phyloP scores from a whole-genome alignment of 2,329 filamentous ascomycete species.

The Fusarium austroafricanum region DNA sequence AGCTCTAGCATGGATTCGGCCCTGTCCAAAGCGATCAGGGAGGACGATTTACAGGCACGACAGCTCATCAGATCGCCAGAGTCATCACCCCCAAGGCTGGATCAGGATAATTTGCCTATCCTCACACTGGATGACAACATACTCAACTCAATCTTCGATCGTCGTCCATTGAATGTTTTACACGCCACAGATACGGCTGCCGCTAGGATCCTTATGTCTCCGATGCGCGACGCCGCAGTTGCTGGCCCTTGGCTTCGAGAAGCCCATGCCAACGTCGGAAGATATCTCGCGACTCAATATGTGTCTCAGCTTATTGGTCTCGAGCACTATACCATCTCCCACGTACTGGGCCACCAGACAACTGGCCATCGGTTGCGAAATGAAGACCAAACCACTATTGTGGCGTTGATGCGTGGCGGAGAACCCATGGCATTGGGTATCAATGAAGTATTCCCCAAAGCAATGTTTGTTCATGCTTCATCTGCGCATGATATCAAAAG shows the following conservation, averaged over 20 bases:
- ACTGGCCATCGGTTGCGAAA: conserved; percentile 59
- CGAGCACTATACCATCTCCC: conserved; percentile 59
- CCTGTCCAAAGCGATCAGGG: conserved; percentile 59
- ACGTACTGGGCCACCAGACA: conserved; percentile 62
- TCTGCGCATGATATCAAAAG: conserved; percentile 55
- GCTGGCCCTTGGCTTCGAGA: conserved; percentile 59
- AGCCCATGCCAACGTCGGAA: conserved; percentile 62
- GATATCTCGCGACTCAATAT: conserved; percentile 64
- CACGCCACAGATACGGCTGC: conserved; percentile 60
- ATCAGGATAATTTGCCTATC: too few relatives aligned
- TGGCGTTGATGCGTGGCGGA: conserved; percentile 72
- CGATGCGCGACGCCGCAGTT: conserved; percentile 62
- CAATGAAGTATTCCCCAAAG: conserved; percentile 62
- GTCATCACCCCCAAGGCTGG: too few relatives aligned
- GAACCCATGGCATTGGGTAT: conserved; percentile 71
- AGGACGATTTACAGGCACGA: too few relatives aligned
- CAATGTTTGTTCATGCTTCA: conserved; percentile 63
- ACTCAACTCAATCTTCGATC: conserved; percentile 33
- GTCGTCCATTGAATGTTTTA: conserved; percentile 39
- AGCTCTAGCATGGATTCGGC: conserved; percentile 65
- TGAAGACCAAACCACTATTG: conserved; percentile 64
- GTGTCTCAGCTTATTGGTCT: conserved; percentile 61
- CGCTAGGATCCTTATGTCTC: conserved; percentile 64
- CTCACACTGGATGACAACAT: too few relatives aligned
- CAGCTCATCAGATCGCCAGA: too few relatives aligned